These are phyloP conservation scores for Heracleum sosnowskyi DNA, from an alignment of 129 eudicot species.

Conservation along the genomic window DNA sequence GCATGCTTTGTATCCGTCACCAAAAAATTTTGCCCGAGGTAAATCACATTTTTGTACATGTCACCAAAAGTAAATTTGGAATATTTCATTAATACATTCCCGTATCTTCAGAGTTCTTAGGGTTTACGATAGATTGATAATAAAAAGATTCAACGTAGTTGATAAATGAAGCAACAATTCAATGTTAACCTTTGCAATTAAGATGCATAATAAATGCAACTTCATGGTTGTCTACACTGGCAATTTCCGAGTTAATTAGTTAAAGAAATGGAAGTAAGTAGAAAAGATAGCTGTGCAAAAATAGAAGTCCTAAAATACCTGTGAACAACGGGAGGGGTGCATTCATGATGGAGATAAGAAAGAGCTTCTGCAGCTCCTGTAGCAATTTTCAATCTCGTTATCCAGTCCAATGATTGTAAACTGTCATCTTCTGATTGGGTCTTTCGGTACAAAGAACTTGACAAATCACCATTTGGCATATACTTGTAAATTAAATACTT, in stretches of 20 bases:
- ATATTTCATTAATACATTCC: background rate
- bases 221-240: background rate
- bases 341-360: slow-evolving; percentile 79
- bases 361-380: slow-evolving; percentile 81
- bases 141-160: background rate
- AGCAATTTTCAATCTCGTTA: slow-evolving; percentile 84
- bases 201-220: background rate
- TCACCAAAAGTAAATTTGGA: background rate
- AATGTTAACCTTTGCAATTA: background rate
- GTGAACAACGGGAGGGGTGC: slow-evolving; percentile 83
- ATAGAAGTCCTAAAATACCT: slow-evolving; percentile 38
- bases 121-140: background rate
- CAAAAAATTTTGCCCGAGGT: background rate
- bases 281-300: background rate
- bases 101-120: background rate
- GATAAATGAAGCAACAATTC: background rate
- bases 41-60: background rate
- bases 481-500: slow-evolving; percentile 64
- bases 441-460: slow-evolving; percentile 61
- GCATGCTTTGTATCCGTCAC: background rate
- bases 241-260: background rate
- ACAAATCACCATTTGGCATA: slow-evolving; percentile 85
- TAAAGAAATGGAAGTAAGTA: background rate
- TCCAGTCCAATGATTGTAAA: slow-evolving; percentile 84
- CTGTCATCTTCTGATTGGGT: slow-evolving; percentile 34